Evolutionary conservation across 306 rosid species (phyloP).

Genomic region (Glycine soja): DNA sequence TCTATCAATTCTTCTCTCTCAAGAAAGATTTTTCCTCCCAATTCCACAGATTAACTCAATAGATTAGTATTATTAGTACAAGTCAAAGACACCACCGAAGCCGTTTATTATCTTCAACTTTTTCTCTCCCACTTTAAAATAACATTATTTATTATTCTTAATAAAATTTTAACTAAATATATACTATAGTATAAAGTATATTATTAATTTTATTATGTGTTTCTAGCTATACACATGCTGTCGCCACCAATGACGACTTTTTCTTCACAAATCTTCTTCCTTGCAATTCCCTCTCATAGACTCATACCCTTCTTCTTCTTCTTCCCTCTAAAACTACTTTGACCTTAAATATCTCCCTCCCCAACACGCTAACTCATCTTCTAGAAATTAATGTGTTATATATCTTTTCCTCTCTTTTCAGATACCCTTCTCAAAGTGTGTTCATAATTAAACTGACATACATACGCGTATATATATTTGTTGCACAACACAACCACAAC

Average conservation of each 20-base stretch:
- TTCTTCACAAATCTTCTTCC: conserved; percentile 45
- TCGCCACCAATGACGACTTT: conserved; percentile 78
- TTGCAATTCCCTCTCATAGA: conserved; percentile 53
- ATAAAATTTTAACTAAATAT: background rate
- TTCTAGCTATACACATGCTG: conserved; percentile 47
- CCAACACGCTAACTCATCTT: conserved; percentile 50
- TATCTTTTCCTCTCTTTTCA: background rate
- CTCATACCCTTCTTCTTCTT: background rate
- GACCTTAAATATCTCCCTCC: conserved; percentile 47
- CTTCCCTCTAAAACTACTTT: conserved; percentile 46
- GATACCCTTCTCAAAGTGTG: conserved; percentile 4
- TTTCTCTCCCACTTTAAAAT: background rate
- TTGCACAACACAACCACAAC: background rate
- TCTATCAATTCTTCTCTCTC: background rate
- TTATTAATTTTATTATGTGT: background rate
- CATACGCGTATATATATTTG: background rate
- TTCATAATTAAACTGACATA: background rate
- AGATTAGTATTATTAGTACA: background rate
- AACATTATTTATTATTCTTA: background rate
- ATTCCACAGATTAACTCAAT: background rate
- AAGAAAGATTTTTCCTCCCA: conserved; percentile 18
- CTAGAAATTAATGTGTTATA: background rate
- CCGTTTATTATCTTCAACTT: background rate
- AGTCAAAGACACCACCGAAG: background rate
- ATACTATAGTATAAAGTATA: background rate